These are phyloP conservation scores for Scenedesmus sp. DNA, from an alignment of 163 green algal genomes.

Conservation along the genomic window DNA sequence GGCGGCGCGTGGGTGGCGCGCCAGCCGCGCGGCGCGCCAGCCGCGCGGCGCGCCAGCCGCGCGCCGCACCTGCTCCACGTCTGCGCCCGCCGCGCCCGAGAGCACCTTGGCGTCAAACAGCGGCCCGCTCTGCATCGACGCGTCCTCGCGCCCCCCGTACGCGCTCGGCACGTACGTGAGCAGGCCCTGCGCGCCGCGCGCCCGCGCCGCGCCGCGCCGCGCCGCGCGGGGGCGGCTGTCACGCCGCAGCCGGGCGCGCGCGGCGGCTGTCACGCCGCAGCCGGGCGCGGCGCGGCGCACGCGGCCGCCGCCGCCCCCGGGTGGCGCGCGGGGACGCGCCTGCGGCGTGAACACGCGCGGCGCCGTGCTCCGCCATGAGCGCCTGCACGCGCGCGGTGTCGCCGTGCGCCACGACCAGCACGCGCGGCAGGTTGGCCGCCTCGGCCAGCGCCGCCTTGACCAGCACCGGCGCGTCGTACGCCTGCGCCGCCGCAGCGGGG, in stretches of 20 bases:
- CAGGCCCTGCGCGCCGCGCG: too few relatives aligned
- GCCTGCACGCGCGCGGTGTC: conserved; percentile 6
- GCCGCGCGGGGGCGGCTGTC: too few relatives aligned
- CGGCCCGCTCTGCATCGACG: not conserved
- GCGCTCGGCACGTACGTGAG: not conserved
- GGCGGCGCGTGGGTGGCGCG: too few relatives aligned
- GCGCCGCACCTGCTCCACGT: conserved; percentile 23
- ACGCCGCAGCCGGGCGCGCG: not conserved
- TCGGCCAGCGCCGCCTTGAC: conserved; percentile 73
- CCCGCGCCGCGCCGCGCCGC: too few relatives aligned
- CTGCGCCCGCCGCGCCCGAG: not conserved
- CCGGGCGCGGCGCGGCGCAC: not conserved
- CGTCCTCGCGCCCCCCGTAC: conserved; percentile 16
- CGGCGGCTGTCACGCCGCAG: not conserved
- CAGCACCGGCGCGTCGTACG: conserved; percentile 70
- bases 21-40: not conserved
- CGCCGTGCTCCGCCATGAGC: conserved; percentile 20
- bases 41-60: too few relatives aligned
- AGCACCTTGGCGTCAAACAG: conserved; percentile 4
- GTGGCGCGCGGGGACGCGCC: not conserved
- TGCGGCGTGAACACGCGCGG: conserved; percentile 46
- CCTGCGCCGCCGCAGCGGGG: conserved; percentile 56
- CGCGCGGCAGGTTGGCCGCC: conserved; percentile 52
- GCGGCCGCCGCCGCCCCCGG: too few relatives aligned
- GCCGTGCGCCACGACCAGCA: conserved; percentile 51